Base-by-base conservation (phyloP, 768 basidiomycete genomes). In the Pleurotus tuber-regium region DNA sequence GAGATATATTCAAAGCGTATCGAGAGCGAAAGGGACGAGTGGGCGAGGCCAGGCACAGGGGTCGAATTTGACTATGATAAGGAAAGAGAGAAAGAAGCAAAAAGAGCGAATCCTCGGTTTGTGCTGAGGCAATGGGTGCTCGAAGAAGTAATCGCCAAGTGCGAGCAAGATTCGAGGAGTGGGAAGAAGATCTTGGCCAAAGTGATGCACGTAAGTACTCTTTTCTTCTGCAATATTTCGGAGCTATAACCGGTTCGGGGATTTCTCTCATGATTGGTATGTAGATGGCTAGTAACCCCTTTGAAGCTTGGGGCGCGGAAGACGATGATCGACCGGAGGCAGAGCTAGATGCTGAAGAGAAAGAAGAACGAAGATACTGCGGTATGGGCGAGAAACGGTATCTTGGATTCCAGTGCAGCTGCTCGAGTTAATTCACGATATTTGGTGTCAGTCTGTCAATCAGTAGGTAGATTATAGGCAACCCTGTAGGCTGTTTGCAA, bases 91-190 rank as follows among this genome's bases (percentile, higher is more conserved):
- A 66, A 61, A 11, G 82, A 74, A 29, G 78, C 81, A 70, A 76
- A 72, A 54, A 65, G 56, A 19, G 82, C 76, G 24, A 99, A 99
- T 63, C 97, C 97, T 14, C 76, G 94, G 29, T 98, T 99, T 67
- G 84, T 96, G 28, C 68, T 98, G 53, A 75, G 97, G 54, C 97
- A 98, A 68, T 98, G 97, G 97, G 71, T 98, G 7, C 74, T 99
- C 28, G 94, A 98, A 65, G 95, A 98, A 62, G 86, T 91, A 19
- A 98, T 98, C 62, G 67, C 70, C 55, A 79, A 79, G 56, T 79
- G 92, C 1, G 89, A 93, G 62, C 67, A 69, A 53, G 88, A 93
- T 59, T 63, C 72, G 8, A 70, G 73, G 18, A 78, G 70, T 53
- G 88, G 87, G 42, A 85, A 83, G 70, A 72, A 77, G 52, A 70